A percentile compares a stretch with the other conserved stretches of the same genome.
phyloP scores from a whole-genome alignment of 2,329 filamentous ascomycete genomes.

The Zopfia rhizophila region DNA sequence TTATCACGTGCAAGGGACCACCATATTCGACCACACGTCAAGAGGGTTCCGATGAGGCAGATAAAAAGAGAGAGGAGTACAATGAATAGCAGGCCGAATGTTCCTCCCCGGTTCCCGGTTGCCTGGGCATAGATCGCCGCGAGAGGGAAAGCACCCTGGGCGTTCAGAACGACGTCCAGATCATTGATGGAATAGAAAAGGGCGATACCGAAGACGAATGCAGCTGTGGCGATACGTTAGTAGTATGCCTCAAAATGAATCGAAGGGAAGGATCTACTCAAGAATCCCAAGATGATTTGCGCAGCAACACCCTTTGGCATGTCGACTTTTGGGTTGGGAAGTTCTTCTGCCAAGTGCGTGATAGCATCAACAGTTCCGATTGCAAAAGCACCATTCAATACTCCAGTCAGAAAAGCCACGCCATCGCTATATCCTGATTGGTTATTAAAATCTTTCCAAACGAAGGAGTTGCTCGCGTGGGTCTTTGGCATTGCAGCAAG shows the following conservation, averaged over 20 bases:
- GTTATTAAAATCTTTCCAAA: slow-evolving; percentile 55
- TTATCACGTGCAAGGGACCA: slow-evolving; percentile 68
- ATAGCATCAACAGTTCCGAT: slow-evolving; percentile 68
- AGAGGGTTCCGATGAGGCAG: slow-evolving; percentile 63
- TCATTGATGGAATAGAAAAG: slow-evolving; percentile 61
- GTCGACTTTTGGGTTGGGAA: slow-evolving; percentile 38
- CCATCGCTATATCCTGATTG: slow-evolving; percentile 59
- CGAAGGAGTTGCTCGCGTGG: slow-evolving; percentile 49
- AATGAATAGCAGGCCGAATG: slow-evolving; percentile 53
- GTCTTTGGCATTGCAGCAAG: slow-evolving; percentile 61
- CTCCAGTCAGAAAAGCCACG: slow-evolving; percentile 70
- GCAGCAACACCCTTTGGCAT: slow-evolving; percentile 42
- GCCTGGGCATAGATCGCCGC: slow-evolving; percentile 69
- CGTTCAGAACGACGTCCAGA: slow-evolving; percentile 56
- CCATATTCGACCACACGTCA: slow-evolving; percentile 66
- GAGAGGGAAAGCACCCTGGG: slow-evolving; percentile 65
- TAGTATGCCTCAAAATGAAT: no score
- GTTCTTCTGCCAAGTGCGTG: slow-evolving; percentile 67
- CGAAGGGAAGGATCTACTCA: no score
- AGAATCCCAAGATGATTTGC: slow-evolving; percentile 36
- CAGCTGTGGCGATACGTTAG: slow-evolving; percentile 7
- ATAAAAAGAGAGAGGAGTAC: slow-evolving; percentile 62
- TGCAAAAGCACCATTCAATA: slow-evolving; percentile 73
- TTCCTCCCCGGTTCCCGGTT: slow-evolving; percentile 46
- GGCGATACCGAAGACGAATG: slow-evolving; percentile 38